These are phyloP conservation scores for Jamesozyma lodderae DNA, from an alignment of 805 yeast species.

Conservation along the genomic window DNA sequence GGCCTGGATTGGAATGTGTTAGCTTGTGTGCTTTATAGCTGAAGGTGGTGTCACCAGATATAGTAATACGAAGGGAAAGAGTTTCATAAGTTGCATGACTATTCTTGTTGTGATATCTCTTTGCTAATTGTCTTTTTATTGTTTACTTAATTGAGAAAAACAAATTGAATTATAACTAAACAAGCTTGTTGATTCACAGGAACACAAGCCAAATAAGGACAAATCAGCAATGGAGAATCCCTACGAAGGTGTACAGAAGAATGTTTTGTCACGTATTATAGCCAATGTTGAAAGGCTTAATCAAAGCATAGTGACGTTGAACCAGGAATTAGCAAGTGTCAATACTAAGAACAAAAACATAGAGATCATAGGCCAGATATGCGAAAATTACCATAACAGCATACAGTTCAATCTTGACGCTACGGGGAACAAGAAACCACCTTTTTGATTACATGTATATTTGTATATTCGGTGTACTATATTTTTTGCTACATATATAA, in stretches of 20 bases:
- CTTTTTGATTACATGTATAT: constrained; percentile 14
- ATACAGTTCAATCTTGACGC: constrained; percentile 61
- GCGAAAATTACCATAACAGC: constrained; percentile 67
- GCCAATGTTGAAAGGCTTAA: constrained; percentile 69
- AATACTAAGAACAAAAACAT: constrained; percentile 60
- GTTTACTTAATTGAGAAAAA: no score
- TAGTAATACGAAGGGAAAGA: no score
- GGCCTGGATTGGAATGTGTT: no score
- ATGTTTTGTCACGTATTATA: constrained; percentile 65
- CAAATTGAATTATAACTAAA: no score
- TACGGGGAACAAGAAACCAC: constrained; percentile 45
- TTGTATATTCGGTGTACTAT: no score
- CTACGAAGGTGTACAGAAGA: constrained; percentile 72
- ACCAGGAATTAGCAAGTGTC: constrained; percentile 49
- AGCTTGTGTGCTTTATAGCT: no score
- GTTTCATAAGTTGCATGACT: no score
- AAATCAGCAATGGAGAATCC: constrained; percentile 65
- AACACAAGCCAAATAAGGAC: background rate
- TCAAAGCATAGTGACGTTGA: constrained; percentile 57
- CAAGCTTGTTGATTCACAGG: no score
- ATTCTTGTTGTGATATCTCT: no score
- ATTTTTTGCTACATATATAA: no score
- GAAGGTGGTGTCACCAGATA: no score
- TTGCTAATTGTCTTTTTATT: no score
- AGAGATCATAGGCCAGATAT: constrained; percentile 65